phyloP scores from a whole-genome alignment of 2,329 filamentous ascomycete species.

The Colletotrichum neosansevieriae region DNA sequence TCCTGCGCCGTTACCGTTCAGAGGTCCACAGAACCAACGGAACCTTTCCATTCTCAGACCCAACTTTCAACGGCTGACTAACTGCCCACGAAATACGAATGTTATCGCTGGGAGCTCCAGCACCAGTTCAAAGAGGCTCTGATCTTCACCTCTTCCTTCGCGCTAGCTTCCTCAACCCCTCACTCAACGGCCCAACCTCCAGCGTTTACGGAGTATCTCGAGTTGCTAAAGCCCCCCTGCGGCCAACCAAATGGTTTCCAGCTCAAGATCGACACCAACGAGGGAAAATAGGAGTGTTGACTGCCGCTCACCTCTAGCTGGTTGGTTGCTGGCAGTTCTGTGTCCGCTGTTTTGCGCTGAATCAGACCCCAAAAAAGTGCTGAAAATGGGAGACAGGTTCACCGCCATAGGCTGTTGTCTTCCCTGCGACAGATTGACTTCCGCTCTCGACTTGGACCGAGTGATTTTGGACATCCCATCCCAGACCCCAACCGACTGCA shows the following conservation, averaged over 20 bases:
- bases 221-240: background rate
- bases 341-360: conserved; percentile 17
- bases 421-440: conserved; percentile 4
- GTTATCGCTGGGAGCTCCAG: background rate
- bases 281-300: conserved; percentile 7
- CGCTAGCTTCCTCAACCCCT: background rate
- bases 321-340: conserved; percentile 7
- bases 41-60: background rate
- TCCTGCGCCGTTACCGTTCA: conserved; percentile 12
- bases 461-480: conserved; percentile 11
- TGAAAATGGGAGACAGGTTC: conserved; percentile 12
- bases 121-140: background rate
- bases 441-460: conserved; percentile 1
- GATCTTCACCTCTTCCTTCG: conserved; percentile 20
- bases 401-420: background rate
- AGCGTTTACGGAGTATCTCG: conserved; percentile 15
- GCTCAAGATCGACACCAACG: conserved; percentile 15
- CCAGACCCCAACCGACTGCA: conserved; percentile 12
- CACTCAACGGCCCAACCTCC: background rate
- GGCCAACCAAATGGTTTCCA: conserved; percentile 4
- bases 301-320: conserved; percentile 5
- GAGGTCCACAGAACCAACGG: conserved; percentile 8
- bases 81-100: conserved; percentile 1
- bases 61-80: background rate
- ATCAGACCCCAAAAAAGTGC: conserved; percentile 11